Conservation (phyloP, 495 filamentous ascomycete genomes). For the Sordaria brevicollis region DNA sequence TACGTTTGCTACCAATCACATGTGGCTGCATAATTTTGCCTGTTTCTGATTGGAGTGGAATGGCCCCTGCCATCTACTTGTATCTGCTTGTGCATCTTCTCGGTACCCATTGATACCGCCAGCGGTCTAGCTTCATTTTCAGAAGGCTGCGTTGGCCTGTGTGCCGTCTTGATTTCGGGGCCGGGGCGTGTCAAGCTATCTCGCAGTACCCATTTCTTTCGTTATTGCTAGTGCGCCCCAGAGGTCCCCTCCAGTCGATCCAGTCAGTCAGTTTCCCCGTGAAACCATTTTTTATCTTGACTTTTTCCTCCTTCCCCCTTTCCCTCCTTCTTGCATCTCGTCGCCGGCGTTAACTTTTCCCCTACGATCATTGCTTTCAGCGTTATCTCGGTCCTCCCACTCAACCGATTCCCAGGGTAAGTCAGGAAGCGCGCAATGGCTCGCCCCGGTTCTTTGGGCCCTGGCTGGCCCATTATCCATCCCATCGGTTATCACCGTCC, state of each 20-base stretch:
- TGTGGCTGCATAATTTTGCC: slow-evolving; percentile 3
- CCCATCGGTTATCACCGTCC: not conserved
- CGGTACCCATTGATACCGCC: not conserved
- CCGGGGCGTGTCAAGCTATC: slow-evolving; percentile 6
- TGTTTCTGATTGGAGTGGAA: slow-evolving; percentile 4
- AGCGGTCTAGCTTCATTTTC: not conserved
- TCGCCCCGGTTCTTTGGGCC: not conserved
- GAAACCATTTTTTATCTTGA: not conserved
- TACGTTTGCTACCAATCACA: not conserved
- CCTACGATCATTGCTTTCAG: not conserved
- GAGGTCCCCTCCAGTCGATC: not conserved
- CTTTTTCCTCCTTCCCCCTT: slow-evolving; percentile 7
- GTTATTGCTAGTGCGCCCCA: not conserved
- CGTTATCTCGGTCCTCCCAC: not conserved
- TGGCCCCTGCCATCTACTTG: too few species aligned
- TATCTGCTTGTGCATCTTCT: too few species aligned
- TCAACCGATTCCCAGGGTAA: not conserved
- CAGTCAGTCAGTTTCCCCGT: not conserved
- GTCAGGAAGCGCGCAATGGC: not conserved
- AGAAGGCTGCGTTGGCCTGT: not conserved
- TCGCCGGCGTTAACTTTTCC: not conserved
- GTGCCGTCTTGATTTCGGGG: not conserved
- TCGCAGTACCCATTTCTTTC: not conserved
- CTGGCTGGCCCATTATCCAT: not conserved
- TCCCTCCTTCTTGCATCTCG: slow-evolving; percentile 3